Conservation (phyloP, 192 early-diverging fungal species). For the Coemansia sp. region DNA sequence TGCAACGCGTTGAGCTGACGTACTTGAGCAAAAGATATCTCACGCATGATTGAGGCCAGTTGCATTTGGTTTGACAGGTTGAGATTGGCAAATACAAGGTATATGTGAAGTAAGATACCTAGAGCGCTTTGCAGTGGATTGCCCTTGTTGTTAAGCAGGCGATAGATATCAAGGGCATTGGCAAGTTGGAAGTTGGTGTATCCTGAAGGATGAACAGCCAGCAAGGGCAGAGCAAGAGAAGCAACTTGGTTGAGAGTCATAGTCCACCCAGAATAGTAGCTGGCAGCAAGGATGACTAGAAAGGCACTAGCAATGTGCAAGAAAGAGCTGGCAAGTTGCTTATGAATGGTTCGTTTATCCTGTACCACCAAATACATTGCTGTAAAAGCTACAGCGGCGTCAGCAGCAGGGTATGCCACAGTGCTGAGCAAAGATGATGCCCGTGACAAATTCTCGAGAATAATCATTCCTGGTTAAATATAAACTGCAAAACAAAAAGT, state of each 20-base stretch:
- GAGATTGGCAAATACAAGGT: constrained; percentile 20
- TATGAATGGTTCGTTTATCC: background rate
- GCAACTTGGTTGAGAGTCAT: constrained; percentile 7
- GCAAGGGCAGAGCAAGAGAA: background rate
- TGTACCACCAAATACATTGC: background rate
- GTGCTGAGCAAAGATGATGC: background rate
- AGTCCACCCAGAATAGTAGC: constrained; percentile 7
- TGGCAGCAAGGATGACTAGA: constrained; percentile 14
- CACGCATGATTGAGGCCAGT: background rate
- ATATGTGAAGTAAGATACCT: background rate
- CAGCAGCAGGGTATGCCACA: background rate
- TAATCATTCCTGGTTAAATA: background rate
- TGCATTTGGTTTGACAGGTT: constrained; percentile 7
- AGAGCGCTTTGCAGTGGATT: background rate
- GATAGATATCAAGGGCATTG: constrained; percentile 18
- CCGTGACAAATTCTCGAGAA: background rate
- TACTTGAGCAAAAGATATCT: constrained; percentile 14
- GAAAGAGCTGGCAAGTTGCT: background rate
- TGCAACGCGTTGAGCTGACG: constrained; percentile 23
- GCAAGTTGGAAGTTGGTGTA: constrained; percentile 19
- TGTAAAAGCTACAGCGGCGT: background rate
- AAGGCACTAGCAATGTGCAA: constrained; percentile 2
- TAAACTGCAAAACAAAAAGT: background rate
- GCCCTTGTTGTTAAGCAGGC: background rate
- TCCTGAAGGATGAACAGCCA: background rate